phyloP scores from a whole-genome alignment of 1,139 yeast genomes.

The Yamadazyma sp. region DNA sequence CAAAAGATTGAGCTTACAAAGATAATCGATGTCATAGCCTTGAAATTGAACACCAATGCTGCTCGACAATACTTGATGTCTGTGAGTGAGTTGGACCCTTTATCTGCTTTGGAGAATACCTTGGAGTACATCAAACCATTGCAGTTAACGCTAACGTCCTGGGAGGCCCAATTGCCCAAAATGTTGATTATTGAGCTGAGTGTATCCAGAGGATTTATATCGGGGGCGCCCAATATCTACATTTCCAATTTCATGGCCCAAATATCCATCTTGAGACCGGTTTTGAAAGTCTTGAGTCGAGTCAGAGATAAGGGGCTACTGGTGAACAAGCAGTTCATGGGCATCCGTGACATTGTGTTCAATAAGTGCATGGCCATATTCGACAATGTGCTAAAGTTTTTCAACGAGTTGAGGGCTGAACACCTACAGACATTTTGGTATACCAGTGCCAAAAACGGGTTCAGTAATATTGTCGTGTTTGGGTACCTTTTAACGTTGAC shows the following conservation, averaged over 20 bases:
- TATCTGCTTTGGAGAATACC: slow-evolving; percentile 9
- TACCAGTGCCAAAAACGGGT: slow-evolving; percentile 16
- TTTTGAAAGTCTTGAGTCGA: slow-evolving; percentile 9
- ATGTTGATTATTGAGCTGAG: slow-evolving; percentile 13
- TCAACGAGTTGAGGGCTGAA: slow-evolving; percentile 15
- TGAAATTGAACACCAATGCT: slow-evolving; percentile 8
- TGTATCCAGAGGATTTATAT: slow-evolving; percentile 15
- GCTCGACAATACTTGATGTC: slow-evolving; percentile 9
- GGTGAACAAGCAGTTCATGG: slow-evolving; percentile 14
- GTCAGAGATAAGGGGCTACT: slow-evolving; percentile 7
- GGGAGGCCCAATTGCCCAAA: slow-evolving; percentile 15
- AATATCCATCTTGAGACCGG: slow-evolving; percentile 14
- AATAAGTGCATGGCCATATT: slow-evolving; percentile 13
- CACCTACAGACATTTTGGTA: slow-evolving; percentile 18
- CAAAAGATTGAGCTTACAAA: slow-evolving; percentile 14
- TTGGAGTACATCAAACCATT: slow-evolving; percentile 15
- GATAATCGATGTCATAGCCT: slow-evolving; percentile 8
- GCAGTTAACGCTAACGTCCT: slow-evolving; percentile 11
- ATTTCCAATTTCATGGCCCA: slow-evolving; percentile 16
- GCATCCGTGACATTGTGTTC: slow-evolving; percentile 15
- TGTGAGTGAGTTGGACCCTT: slow-evolving; percentile 8
- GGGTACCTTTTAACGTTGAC: slow-evolving; percentile 13
- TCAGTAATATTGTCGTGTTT: slow-evolving; percentile 15
- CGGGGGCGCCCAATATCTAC: slow-evolving; percentile 17
- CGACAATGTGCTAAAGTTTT: slow-evolving; percentile 13